A percentile compares a stretch with the other conserved stretches of the same genome.
These are phyloP conservation scores for Alisma plantagoaquatica DNA, from an alignment of 106 monocot genomes.

Conservation along the genomic window DNA sequence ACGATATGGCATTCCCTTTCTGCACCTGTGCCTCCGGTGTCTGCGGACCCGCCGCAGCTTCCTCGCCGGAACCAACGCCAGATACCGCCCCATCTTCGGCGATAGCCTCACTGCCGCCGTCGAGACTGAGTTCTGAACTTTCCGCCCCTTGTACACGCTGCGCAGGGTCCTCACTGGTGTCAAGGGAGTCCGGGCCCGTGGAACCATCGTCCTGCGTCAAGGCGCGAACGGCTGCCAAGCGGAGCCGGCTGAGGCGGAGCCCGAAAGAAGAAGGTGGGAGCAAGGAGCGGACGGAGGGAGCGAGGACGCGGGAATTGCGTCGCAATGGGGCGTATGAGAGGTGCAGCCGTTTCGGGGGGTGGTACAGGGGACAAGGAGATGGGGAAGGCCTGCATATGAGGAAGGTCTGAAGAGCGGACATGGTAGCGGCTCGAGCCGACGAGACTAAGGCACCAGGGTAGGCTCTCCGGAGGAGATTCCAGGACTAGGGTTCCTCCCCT, in stretches of 20 bases:
- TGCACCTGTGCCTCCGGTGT: constrained; percentile 5
- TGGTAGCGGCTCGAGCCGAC: constrained; percentile 11
- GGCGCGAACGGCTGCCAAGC: constrained; percentile 10
- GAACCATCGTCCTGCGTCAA: constrained; percentile 11
- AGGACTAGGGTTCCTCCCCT: no score
- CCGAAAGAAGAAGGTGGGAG: constrained; percentile 17
- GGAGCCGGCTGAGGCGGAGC: not conserved
- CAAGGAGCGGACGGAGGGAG: constrained; percentile 4
- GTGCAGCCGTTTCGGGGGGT: constrained; percentile 5
- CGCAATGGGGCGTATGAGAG: constrained; percentile 4
- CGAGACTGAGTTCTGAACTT: not conserved
- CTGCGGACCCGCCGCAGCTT: not conserved
- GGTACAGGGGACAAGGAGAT: constrained; percentile 24
- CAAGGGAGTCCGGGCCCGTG: not conserved
- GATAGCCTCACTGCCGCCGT: not conserved
- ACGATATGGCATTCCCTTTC: constrained; percentile 11
- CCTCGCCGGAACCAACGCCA: not conserved
- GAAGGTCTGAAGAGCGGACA: constrained; percentile 57
- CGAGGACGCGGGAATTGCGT: constrained; percentile 1
- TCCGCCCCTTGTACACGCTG: no score
- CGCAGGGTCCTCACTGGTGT: no score
- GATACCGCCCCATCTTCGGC: not conserved
- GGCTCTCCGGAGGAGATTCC: not conserved
- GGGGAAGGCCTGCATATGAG: no score
- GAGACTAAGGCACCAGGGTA: no score